A percentile compares a stretch with the other conserved stretches of the same genome.
Evolutionary conservation across 2,329 filamentous ascomycete species (phyloP).

Genomic region (Orbilia oligospora): DNA sequence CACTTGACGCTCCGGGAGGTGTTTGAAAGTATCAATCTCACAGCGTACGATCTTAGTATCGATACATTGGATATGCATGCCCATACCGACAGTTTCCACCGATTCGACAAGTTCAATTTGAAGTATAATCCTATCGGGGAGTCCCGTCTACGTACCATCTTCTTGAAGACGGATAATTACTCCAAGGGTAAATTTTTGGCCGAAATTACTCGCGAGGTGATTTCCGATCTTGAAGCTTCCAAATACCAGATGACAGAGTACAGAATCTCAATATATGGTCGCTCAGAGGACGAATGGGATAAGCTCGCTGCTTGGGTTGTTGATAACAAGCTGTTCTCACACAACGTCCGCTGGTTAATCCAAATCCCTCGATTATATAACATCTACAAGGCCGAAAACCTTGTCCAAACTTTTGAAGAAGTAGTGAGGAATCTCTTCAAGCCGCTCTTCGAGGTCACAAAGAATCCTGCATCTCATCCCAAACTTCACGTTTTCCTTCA

Average conservation of each 20-base stretch:
- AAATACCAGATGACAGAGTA: slow-evolving; percentile 99
- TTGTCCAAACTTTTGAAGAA: slow-evolving; percentile 92
- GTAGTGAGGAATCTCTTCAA: slow-evolving; percentile 92
- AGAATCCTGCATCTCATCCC: slow-evolving; percentile 85
- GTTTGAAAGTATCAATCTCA: slow-evolving; percentile 96
- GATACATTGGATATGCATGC: slow-evolving; percentile 99
- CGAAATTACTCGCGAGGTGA: slow-evolving; percentile 98
- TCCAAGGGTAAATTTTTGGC: slow-evolving; percentile 96
- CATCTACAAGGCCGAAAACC: slow-evolving; percentile 89
- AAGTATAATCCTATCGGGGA: slow-evolving; percentile 99
- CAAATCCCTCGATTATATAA: slow-evolving; percentile 95
- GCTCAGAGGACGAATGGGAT: slow-evolving; percentile 94
- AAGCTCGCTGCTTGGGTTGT: slow-evolving; percentile 97
- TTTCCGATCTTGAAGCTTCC: slow-evolving; percentile 95
- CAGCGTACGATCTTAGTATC: slow-evolving; percentile 96
- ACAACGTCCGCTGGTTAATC: slow-evolving; percentile 96
- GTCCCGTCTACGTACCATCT: slow-evolving; percentile 95
- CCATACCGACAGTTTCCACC: slow-evolving; percentile 97
- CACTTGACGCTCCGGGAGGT: slow-evolving; percentile 92
- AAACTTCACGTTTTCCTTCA: slow-evolving; percentile 96
- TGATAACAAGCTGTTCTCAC: slow-evolving; percentile 97
- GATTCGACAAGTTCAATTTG: slow-evolving; percentile 99
- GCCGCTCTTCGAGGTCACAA: slow-evolving; percentile 93
- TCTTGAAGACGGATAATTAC: slow-evolving; percentile 98
- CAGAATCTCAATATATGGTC: slow-evolving; percentile 97